Evolutionary conservation across 2,329 filamentous ascomycete genomes (phyloP).

Genomic region (Aspergillus sp.): DNA sequence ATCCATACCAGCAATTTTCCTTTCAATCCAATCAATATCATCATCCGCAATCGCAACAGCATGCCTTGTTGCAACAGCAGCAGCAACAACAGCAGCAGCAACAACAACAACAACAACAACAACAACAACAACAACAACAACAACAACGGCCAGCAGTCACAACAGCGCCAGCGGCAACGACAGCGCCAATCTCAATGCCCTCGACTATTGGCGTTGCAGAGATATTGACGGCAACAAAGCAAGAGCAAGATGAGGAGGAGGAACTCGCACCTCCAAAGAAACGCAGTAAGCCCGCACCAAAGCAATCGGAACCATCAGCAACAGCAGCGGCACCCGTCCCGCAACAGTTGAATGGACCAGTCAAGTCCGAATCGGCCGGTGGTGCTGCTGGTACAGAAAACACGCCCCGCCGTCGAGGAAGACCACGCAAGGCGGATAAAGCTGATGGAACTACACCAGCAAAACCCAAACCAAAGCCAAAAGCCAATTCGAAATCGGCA

Average conservation of each 20-base stretch:
- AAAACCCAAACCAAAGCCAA: background rate
- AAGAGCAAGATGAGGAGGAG: constrained; percentile 4
- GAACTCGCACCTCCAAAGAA: background rate
- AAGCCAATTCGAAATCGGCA: background rate
- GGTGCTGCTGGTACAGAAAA: background rate
- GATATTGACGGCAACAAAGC: background rate
- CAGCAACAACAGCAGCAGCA: constrained; percentile 2
- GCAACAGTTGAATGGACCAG: background rate
- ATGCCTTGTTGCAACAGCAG: constrained; percentile 1
- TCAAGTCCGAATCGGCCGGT: background rate
- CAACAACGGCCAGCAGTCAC: background rate
- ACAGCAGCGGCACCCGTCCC: background rate
- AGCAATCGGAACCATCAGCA: background rate
- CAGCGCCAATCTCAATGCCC: background rate
- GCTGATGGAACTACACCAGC: background rate
- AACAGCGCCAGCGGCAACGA: background rate
- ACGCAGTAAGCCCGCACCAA: background rate
- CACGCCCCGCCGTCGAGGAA: constrained; percentile 3
- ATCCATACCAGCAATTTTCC: constrained; percentile 15
- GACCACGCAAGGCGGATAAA: constrained; percentile 1
- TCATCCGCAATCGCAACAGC: constrained; percentile 11
- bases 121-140: constrained; percentile 1
- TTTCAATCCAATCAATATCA: constrained; percentile 13
- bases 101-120: background rate
- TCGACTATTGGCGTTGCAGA: constrained; percentile 1